Base-by-base conservation (phyloP, 352 stramenopile genomes). In the Globisporangium carolinianum region DNA sequence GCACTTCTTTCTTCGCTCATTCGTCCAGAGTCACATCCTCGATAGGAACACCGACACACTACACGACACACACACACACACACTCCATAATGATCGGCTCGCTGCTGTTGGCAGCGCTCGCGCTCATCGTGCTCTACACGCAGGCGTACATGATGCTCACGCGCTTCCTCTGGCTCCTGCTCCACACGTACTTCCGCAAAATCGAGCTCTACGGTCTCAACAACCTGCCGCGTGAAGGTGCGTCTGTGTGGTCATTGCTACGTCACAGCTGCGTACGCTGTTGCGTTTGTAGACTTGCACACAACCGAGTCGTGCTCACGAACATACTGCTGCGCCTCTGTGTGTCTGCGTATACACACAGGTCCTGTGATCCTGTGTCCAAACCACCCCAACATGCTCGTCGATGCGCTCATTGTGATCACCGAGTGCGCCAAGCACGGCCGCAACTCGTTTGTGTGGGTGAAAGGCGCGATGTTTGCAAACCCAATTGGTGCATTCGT, bases 331-430 rank as follows among this genome's bases (percentile, higher is more conserved):
- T 79, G 6, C 79, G 81, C 32, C 77, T 89, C 71, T 70, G 71
- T 78, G 37, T 8, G 39, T 12, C 18, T 46, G 17, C 38, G 4
- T 15, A 6, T 9, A 39, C 32, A 17, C 38, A 6, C 47, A 76
- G 79, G 80, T 6, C 81, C 81, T 3, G 81, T 91, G 53, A 89
- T 91, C 43, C 52, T 91, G 54, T 91, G 79, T 18, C 77, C 81
- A 8, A 91, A 91, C 65, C 81, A 91, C 58, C 81, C 81, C 4
- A 91, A 91, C 60, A 91, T 91, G 81, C 73, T 91, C 39, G 78
- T 91, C 17, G 81, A 91, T 57, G 69, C 71, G 60, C 72, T 89
- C 42, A 67, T 91, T n/a, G 78, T 89, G 38, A 77, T 89, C 56
- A 89, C 79, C n/a, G 76, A 91, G 61, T 76, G 68, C 36, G 68